Percentiles rank a stretch among this genome's conserved stretches.
These are phyloP conservation scores for Tolypocladium inflatum DNA, from an alignment of 2,329 filamentous ascomycete genomes.

Conservation along the genomic window DNA sequence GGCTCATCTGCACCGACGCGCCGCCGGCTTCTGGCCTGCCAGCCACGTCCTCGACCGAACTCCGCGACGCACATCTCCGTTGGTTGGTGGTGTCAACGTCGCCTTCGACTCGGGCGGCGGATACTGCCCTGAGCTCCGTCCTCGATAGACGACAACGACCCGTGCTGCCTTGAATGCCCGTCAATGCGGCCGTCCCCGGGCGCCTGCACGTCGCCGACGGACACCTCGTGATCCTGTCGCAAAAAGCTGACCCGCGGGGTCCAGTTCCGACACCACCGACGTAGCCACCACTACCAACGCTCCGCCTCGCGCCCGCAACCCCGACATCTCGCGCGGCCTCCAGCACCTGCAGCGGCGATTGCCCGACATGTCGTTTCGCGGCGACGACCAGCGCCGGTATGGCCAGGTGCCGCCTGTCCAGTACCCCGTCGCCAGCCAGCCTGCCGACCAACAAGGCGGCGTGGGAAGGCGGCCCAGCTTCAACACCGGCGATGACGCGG, in stretches of 20 bases:
- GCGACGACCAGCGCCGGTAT: constrained; percentile 53
- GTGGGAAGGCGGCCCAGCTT: constrained; percentile 57
- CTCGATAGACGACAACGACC: neutral
- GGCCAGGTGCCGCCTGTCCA: constrained; percentile 58
- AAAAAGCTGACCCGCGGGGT: constrained; percentile 10
- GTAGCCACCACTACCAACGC: neutral
- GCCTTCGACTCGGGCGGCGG: neutral
- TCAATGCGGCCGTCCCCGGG: neutral
- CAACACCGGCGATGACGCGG: constrained; percentile 64
- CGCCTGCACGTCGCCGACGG: neutral
- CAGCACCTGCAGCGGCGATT: neutral
- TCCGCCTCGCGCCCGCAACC: neutral
- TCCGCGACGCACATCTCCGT: neutral
- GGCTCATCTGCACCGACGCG: neutral
- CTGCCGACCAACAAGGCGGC: constrained; percentile 12
- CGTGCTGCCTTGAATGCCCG: neutral
- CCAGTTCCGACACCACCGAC: constrained; percentile 1
- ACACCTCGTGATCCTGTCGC: constrained; percentile 1
- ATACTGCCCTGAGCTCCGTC: neutral
- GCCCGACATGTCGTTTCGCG: constrained; percentile 50
- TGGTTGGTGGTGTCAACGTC: neutral
- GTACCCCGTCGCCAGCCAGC: constrained; percentile 42
- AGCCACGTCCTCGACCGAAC: neutral
- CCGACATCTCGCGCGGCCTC: neutral
- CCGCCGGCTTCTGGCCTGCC: neutral